Percentiles rank a stretch among this genome's conserved stretches.
phyloP scores from a whole-genome alignment of 345 rosid species.

The Euphorbia peplus region DNA sequence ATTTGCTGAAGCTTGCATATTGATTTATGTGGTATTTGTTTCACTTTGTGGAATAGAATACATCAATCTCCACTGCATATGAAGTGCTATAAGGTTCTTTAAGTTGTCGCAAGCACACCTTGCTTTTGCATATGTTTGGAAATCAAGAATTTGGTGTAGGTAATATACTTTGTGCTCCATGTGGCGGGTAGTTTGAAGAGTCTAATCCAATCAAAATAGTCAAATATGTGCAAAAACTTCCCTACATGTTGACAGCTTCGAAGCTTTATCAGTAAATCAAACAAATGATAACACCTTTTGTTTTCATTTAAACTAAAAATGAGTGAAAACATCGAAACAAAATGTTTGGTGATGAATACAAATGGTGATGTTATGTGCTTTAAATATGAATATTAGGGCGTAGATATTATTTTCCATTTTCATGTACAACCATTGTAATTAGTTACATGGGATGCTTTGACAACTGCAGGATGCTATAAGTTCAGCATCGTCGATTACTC shows the following conservation, averaged over 20 bases:
- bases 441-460: conserved; percentile 3
- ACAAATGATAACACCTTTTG: not conserved
- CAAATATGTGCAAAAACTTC: not conserved
- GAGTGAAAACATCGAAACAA: not conserved
- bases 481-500: conserved; percentile 66
- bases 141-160: not conserved
- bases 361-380: not conserved
- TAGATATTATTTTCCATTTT: not conserved
- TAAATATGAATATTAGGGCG: not conserved
- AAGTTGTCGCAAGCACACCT: not conserved
- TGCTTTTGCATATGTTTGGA: not conserved
- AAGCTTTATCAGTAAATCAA: not conserved
- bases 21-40: not conserved
- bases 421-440: not conserved
- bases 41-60: not conserved
- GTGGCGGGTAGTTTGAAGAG: not conserved
- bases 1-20: not conserved
- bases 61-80: not conserved
- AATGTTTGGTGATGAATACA: not conserved
- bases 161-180: not conserved
- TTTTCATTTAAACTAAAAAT: not conserved
- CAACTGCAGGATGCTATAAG: conserved; percentile 68
- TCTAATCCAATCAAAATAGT: not conserved
- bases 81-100: not conserved
- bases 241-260: not conserved